These are phyloP conservation scores for Fusarium virguliforme DNA, from an alignment of 2,329 filamentous ascomycete genomes.

Conservation along the genomic window DNA sequence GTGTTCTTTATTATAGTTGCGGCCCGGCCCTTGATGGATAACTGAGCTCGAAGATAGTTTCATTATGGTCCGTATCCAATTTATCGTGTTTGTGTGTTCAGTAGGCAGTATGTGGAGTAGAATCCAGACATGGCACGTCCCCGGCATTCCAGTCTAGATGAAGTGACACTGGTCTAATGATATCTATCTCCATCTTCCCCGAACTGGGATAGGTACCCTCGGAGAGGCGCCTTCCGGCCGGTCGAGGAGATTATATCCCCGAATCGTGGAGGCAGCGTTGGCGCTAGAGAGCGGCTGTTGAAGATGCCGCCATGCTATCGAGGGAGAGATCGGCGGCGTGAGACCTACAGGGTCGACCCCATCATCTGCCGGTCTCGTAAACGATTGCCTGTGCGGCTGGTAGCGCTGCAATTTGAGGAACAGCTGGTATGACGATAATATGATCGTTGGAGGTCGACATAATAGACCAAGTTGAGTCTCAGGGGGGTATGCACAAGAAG, in stretches of 20 bases:
- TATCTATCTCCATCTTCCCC: not conserved
- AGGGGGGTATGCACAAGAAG: too few species aligned
- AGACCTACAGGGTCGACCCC: not conserved
- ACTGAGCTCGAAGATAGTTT: too few species aligned
- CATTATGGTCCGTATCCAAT: too few species aligned
- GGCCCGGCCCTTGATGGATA: too few species aligned
- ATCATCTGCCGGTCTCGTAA: not conserved
- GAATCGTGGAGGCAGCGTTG: not conserved
- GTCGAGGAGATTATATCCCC: not conserved
- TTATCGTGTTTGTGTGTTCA: too few species aligned
- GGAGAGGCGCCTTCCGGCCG: slow-evolving; percentile 11
- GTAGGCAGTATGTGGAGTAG: too few species aligned
- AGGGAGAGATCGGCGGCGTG: not conserved
- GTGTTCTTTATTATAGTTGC: too few species aligned
- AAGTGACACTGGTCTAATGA: not conserved
- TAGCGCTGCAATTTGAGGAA: not conserved
- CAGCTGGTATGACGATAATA: not conserved
- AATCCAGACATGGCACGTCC: not conserved
- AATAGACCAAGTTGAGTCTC: too few species aligned
- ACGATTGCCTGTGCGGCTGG: not conserved
- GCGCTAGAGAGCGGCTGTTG: not conserved
- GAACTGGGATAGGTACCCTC: not conserved
- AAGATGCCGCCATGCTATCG: not conserved
- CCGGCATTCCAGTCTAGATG: not conserved
- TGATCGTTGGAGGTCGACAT: not conserved